Conservation (phyloP, 1,284 basidiomycete species). For the Coniophora puteana region DNA sequence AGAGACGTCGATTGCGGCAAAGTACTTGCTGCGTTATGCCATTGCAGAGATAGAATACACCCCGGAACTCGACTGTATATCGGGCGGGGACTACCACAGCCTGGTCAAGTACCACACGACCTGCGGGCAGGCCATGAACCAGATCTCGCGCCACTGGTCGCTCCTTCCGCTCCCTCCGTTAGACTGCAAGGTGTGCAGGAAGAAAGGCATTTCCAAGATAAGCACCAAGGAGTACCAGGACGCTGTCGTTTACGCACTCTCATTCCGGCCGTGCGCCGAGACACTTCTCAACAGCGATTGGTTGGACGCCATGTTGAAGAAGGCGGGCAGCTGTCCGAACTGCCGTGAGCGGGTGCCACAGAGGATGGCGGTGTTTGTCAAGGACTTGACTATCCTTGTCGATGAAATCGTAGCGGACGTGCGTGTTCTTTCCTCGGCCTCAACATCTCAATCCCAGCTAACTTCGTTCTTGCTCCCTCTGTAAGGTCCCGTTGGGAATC, state of each 20-base stretch:
- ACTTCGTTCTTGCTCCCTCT: too few species aligned
- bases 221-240: slow-evolving; percentile 28
- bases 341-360: slow-evolving; percentile 27
- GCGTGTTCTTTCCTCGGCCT: too few species aligned
- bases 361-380: slow-evolving; percentile 25
- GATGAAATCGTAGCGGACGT: slow-evolving; percentile 26
- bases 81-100: slow-evolving; percentile 41
- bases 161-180: slow-evolving; percentile 24
- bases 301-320: slow-evolving; percentile 26
- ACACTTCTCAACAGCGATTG: slow-evolving; percentile 26
- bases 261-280: slow-evolving; percentile 26
- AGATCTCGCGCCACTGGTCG: slow-evolving; percentile 27
- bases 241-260: slow-evolving; percentile 27
- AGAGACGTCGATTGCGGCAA: slow-evolving; percentile 41
- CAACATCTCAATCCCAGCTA: too few species aligned
- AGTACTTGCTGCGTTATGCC: slow-evolving; percentile 38
- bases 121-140: slow-evolving; percentile 38
- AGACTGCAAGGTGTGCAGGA: slow-evolving; percentile 30
- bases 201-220: slow-evolving; percentile 28
- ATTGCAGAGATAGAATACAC: slow-evolving; percentile 31
- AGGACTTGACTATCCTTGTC: slow-evolving; percentile 23
- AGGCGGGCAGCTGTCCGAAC: slow-evolving; percentile 23
- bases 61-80: slow-evolving; percentile 40
- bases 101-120: slow-evolving; percentile 40
- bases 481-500: too few species aligned